These are phyloP conservation scores for Trypanosoma theileri DNA, from an alignment of 208 protist genomes.

Conservation along the genomic window DNA sequence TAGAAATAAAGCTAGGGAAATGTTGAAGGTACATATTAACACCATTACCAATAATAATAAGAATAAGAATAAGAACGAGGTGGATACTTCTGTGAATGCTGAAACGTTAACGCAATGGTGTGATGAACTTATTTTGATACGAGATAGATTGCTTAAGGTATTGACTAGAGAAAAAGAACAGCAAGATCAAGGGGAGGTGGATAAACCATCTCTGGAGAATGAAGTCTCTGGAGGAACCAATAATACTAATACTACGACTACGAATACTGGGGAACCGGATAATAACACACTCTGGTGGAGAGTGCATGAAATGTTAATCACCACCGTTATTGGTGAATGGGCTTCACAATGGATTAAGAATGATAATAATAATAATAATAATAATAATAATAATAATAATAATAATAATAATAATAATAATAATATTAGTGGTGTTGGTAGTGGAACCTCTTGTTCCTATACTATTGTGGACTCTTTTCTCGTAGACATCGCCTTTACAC, in stretches of 20 bases:
- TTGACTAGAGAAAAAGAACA: slow-evolving; percentile 9
- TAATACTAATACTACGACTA: background rate
- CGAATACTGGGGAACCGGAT: background rate
- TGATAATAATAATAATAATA: slow-evolving; percentile 1
- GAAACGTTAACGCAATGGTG: background rate
- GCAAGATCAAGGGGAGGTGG: background rate
- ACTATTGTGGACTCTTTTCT: slow-evolving; percentile 29
- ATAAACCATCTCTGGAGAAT: background rate
- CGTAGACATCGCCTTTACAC: slow-evolving; percentile 12
- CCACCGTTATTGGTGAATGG: slow-evolving; percentile 22
- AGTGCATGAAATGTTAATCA: slow-evolving; percentile 15
- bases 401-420: slow-evolving; percentile 2
- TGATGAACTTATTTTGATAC: slow-evolving; percentile 9
- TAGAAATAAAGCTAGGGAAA: slow-evolving; percentile 10
- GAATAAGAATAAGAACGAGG: background rate
- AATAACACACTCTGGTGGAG: background rate
- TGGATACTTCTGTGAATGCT: background rate
- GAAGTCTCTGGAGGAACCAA: background rate
- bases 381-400: background rate
- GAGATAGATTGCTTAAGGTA: slow-evolving; percentile 10
- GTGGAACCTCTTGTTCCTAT: background rate
- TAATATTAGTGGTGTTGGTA: background rate
- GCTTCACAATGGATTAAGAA: background rate
- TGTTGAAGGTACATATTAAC: background rate
- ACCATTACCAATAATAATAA: too few relatives aligned